Evolutionary conservation across 2,329 filamentous ascomycete genomes (phyloP).

Genomic region (Epichloe typhina): DNA sequence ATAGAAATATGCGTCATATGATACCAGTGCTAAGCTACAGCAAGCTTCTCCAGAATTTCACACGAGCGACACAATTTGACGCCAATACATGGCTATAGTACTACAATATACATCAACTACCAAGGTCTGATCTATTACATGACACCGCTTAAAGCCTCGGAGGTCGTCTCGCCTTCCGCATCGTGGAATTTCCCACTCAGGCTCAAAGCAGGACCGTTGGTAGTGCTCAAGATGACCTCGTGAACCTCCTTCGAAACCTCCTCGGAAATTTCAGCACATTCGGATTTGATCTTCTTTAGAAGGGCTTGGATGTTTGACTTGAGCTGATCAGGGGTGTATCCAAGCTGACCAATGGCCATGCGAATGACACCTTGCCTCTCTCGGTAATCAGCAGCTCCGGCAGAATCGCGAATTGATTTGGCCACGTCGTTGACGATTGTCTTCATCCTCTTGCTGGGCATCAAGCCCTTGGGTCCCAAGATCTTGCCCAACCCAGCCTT

Average conservation of each 20-base stretch:
- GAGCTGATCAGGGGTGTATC: slow-evolving; percentile 77
- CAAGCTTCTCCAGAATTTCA: neutral
- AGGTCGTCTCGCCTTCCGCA: slow-evolving; percentile 41
- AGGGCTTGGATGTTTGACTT: slow-evolving; percentile 71
- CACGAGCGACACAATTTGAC: slow-evolving; percentile 9
- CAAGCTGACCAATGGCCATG: slow-evolving; percentile 82
- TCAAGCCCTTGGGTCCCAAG: slow-evolving; percentile 78
- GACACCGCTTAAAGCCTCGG: slow-evolving; percentile 37
- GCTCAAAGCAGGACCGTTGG: slow-evolving; percentile 74
- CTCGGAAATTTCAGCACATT: slow-evolving; percentile 57
- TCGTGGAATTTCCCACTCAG: slow-evolving; percentile 67
- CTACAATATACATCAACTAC: slow-evolving; percentile 22
- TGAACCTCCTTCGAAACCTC: slow-evolving; percentile 31
- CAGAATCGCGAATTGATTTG: slow-evolving; percentile 63
- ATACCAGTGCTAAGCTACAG: slow-evolving; percentile 15
- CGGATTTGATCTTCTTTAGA: slow-evolving; percentile 63
- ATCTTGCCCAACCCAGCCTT: slow-evolving; percentile 71
- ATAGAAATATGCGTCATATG: slow-evolving; percentile 8
- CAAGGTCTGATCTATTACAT: slow-evolving; percentile 28
- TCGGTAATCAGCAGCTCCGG: slow-evolving; percentile 75
- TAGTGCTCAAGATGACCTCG: slow-evolving; percentile 71
- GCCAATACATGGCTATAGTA: slow-evolving; percentile 23
- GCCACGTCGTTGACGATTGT: slow-evolving; percentile 77
- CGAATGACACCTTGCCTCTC: slow-evolving; percentile 75
- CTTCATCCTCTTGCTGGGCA: slow-evolving; percentile 80